Conservation (phyloP, 306 rosid genomes). For the Ceratonia siliqua region DNA sequence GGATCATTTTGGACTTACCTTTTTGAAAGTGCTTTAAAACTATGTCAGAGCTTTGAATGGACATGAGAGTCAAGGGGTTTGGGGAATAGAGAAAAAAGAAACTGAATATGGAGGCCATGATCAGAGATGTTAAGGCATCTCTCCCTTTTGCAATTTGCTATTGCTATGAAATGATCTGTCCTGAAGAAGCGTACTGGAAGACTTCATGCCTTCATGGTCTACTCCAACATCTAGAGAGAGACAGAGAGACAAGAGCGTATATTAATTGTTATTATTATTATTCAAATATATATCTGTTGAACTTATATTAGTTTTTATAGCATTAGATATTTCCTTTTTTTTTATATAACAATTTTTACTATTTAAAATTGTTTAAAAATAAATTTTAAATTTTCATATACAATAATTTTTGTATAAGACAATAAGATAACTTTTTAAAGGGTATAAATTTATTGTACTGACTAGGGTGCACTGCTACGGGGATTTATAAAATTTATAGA, state of each 20-base stretch:
- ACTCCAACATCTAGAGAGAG: conserved; percentile 22
- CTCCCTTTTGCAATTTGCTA: conserved; percentile 47
- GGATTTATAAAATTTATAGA: too few species aligned
- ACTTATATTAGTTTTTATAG: too few species aligned
- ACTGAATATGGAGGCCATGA: conserved; percentile 46
- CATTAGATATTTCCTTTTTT: too few species aligned
- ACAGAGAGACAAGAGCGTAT: neutral
- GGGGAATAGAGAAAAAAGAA: conserved; percentile 54
- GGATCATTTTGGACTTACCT: conserved; percentile 39
- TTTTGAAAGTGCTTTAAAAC: conserved; percentile 28
- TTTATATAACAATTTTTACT: too few species aligned
- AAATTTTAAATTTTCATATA: too few species aligned
- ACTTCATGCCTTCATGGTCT: conserved; percentile 58
- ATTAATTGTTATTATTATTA: too few species aligned
- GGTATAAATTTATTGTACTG: too few species aligned
- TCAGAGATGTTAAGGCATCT: conserved; percentile 44
- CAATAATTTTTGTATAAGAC: too few species aligned
- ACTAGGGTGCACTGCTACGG: too few species aligned
- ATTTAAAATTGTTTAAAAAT: too few species aligned
- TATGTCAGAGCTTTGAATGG: conserved; percentile 34
- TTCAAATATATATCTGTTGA: too few species aligned
- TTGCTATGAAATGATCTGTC: conserved; percentile 35
- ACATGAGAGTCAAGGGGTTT: conserved; percentile 36
- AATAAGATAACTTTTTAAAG: too few species aligned
- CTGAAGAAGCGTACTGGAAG: conserved; percentile 26